These are phyloP conservation scores for Maudiozyma humilis DNA, from an alignment of 1,139 yeast species.

Conservation along the genomic window DNA sequence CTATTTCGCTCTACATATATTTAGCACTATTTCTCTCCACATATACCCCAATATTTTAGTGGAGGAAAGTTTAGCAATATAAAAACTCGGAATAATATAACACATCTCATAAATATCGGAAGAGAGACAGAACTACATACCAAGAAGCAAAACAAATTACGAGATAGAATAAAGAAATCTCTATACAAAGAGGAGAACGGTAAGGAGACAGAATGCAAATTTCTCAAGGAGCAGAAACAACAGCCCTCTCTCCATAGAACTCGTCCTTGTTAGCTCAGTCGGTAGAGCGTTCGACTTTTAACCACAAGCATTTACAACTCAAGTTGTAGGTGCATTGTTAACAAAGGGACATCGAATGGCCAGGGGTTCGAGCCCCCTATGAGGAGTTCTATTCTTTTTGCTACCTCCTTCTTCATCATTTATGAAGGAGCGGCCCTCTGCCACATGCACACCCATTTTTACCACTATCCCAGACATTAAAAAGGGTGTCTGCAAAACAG, in stretches of 20 bases:
- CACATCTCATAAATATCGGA: too few relatives aligned
- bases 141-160: too few relatives aligned
- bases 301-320: constrained; percentile 4
- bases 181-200: too few relatives aligned
- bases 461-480: too few relatives aligned
- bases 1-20: not conserved
- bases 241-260: not conserved
- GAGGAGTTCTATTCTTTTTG: constrained; percentile 29
- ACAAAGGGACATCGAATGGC: constrained; percentile 32
- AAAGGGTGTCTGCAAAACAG: too few relatives aligned
- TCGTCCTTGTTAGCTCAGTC: constrained; percentile 8
- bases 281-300: constrained; percentile 9
- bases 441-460: not conserved
- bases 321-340: constrained; percentile 7
- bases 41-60: not conserved
- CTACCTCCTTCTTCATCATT: too few relatives aligned
- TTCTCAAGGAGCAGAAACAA: not conserved
- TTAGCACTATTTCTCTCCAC: not conserved
- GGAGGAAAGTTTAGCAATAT: too few relatives aligned
- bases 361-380: constrained; percentile 36
- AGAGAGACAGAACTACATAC: too few relatives aligned
- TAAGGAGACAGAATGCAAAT: too few relatives aligned
- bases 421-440: too few relatives aligned
- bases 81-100: too few relatives aligned
- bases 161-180: too few relatives aligned